phyloP scores from a whole-genome alignment of 148 eudicot species.

The Arbutus unedo region DNA sequence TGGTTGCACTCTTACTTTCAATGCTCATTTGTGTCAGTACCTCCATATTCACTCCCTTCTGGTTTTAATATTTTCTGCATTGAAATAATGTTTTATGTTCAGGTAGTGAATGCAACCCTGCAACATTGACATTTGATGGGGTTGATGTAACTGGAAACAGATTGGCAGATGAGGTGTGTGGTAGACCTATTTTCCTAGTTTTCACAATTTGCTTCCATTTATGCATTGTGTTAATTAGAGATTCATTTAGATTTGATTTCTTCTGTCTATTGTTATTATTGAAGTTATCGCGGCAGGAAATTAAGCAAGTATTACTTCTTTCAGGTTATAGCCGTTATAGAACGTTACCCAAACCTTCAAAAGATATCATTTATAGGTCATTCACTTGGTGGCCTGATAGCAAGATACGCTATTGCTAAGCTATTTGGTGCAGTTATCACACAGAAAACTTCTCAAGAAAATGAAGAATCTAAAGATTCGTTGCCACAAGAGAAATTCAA shows the following conservation, averaged over 20 bases:
- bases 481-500: constrained; percentile 34
- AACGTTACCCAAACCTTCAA: constrained; percentile 53
- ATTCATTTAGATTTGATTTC: background rate
- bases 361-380: constrained; percentile 86
- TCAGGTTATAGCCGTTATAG: constrained; percentile 70
- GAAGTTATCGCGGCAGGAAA: background rate
- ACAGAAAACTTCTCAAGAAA: constrained; percentile 20
- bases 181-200: background rate
- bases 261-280: background rate
- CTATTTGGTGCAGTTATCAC: constrained; percentile 43
- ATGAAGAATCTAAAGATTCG: constrained; percentile 26
- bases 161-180: constrained; percentile 79
- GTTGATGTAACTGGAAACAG: constrained; percentile 89
- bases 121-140: constrained; percentile 77
- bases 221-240: background rate
- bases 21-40: background rate
- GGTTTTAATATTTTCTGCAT: background rate
- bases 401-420: constrained; percentile 83
- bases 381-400: constrained; percentile 83
- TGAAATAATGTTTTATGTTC: constrained; percentile 27
- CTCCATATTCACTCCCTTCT: background rate
- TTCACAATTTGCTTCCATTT: background rate
- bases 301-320: constrained; percentile 12
- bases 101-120: constrained; percentile 73
- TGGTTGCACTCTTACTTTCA: background rate